Evolutionary conservation across 306 rosid genomes (phyloP).

Genomic region (Castanopsis chinensis): DNA sequence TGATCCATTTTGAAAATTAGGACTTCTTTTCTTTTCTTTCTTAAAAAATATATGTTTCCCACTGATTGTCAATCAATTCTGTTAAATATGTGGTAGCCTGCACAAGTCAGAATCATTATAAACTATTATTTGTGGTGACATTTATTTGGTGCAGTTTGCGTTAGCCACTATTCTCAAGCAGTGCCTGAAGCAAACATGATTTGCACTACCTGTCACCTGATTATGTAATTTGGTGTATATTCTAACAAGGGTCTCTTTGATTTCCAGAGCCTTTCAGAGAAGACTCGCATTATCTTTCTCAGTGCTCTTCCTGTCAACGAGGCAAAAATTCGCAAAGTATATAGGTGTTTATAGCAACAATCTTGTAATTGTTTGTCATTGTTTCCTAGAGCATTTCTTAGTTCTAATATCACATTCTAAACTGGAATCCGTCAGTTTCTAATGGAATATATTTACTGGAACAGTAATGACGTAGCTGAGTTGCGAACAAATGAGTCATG

Average conservation of each 20-base stretch:
- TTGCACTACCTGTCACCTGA: not conserved
- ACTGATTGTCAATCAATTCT: not conserved
- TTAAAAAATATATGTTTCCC: no score
- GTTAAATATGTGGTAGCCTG: not conserved
- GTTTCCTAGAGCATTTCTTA: not conserved
- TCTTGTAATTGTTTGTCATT: not conserved
- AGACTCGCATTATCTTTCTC: slow-evolving; percentile 60
- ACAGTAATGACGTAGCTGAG: not conserved
- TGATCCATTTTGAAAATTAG: not conserved
- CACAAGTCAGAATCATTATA: not conserved
- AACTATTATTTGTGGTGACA: no score
- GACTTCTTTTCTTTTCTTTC: not conserved
- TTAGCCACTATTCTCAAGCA: no score
- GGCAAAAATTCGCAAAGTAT: slow-evolving; percentile 25
- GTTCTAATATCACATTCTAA: not conserved
- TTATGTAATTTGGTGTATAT: not conserved
- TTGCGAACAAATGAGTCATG: slow-evolving; percentile 49
- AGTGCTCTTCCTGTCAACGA: slow-evolving; percentile 54
- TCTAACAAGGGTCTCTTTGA: slow-evolving; percentile 2
- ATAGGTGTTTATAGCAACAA: slow-evolving; percentile 28
- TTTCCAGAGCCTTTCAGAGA: slow-evolving; percentile 57
- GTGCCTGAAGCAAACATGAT: no score
- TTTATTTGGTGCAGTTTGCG: not conserved
- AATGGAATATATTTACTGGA: not conserved
- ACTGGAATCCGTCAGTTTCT: no score